Evolutionary conservation across 805 yeast genomes (phyloP).

Genomic region (Starmerella khaoyaiensis): DNA sequence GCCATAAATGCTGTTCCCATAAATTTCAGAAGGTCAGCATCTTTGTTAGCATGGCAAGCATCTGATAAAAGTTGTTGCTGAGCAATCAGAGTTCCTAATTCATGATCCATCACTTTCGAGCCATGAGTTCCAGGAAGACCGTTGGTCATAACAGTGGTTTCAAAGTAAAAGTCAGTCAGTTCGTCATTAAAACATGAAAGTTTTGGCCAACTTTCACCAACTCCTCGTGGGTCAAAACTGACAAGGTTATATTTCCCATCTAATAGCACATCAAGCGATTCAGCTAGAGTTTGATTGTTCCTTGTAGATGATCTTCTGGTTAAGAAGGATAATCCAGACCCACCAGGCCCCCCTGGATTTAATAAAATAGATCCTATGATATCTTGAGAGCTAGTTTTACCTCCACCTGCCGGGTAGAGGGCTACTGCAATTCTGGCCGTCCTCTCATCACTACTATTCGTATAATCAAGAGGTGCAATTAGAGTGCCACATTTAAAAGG

Average conservation of each 20-base stretch:
- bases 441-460: slow-evolving; percentile 1
- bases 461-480: slow-evolving; percentile 5
- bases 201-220: slow-evolving; percentile 14
- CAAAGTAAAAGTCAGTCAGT: neutral
- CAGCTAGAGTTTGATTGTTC: neutral
- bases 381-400: slow-evolving; percentile 6
- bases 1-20: slow-evolving; percentile 18
- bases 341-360: slow-evolving; percentile 22
- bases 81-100: slow-evolving; percentile 11
- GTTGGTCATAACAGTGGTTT: neutral
- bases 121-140: slow-evolving; percentile 8
- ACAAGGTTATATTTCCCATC: slow-evolving; percentile 16
- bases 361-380: slow-evolving; percentile 16
- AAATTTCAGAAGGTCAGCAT: slow-evolving; percentile 8
- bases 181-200: slow-evolving; percentile 8
- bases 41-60: slow-evolving; percentile 7
- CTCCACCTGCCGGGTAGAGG: slow-evolving; percentile 4
- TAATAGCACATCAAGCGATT: slow-evolving; percentile 2
- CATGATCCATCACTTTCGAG: slow-evolving; percentile 3
- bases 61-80: slow-evolving; percentile 6
- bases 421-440: slow-evolving; percentile 7
- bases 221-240: slow-evolving; percentile 21
- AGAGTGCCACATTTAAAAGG: slow-evolving; percentile 3
- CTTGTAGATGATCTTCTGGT: neutral
- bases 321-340: slow-evolving; percentile 13